Evolutionary conservation across 202 grass and related monocot species (phyloP).

Genomic region (Setaria italica): DNA sequence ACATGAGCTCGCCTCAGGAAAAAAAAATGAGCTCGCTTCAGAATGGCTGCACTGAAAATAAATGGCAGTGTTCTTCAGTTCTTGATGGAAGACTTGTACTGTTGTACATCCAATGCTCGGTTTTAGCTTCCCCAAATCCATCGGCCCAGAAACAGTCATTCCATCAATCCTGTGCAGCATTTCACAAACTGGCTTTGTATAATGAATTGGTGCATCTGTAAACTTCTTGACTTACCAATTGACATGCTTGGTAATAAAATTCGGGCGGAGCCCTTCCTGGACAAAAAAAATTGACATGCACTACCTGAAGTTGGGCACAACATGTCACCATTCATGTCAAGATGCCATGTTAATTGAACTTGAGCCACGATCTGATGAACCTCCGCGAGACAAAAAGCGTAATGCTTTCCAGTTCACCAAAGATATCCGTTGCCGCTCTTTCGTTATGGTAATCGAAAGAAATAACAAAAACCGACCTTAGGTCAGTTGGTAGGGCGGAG

Average conservation of each 20-base stretch:
- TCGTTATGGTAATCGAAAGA: no score
- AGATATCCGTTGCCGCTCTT: no score
- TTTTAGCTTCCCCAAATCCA: background rate
- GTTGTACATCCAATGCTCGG: background rate
- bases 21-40: background rate
- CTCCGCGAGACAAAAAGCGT: background rate
- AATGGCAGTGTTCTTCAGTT: background rate
- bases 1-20: no score
- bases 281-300: no score
- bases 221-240: background rate
- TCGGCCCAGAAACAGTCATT: background rate
- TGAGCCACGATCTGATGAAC: background rate
- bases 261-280: no score
- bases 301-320: background rate
- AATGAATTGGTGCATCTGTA: background rate
- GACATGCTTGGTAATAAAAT: no score
- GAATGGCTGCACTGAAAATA: background rate
- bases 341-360: no score
- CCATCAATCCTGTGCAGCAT: background rate
- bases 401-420: background rate
- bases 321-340: background rate
- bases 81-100: background rate
- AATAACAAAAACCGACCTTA: conserved; percentile 56
- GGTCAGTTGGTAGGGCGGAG: conserved; percentile 99
- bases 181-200: background rate